Percentiles rank a stretch among this genome's conserved stretches.
These are phyloP conservation scores for Cryphonectria parasitica DNA, from an alignment of 2,329 filamentous ascomycete genomes.

Conservation along the genomic window DNA sequence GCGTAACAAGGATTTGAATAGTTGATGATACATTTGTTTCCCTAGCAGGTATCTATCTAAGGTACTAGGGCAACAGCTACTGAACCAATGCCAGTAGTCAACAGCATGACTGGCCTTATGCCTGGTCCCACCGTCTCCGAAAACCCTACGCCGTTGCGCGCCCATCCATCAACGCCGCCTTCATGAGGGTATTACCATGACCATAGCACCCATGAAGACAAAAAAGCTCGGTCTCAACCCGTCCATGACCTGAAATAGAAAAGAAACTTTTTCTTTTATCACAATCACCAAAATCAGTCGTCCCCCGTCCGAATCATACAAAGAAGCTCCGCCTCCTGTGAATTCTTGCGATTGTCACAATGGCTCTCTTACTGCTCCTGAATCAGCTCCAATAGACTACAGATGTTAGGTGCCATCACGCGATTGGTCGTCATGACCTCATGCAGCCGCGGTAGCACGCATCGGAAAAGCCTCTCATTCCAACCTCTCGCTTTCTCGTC, in stretches of 20 bases:
- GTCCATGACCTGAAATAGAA: conserved; percentile 4
- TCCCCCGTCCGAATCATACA: not conserved
- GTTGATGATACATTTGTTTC: not conserved
- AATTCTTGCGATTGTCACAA: not conserved
- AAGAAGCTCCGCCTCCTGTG: not conserved
- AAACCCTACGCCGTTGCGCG: not conserved
- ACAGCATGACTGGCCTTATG: conserved; percentile 2
- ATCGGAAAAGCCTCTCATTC: conserved; percentile 71
- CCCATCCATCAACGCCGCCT: conserved; percentile 12
- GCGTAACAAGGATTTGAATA: not conserved
- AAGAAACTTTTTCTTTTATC: conserved; percentile 7
- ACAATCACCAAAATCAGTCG: not conserved
- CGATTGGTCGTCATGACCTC: conserved; percentile 73
- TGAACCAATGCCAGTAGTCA: not conserved
- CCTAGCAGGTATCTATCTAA: not conserved
- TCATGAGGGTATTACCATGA: conserved; percentile 18
- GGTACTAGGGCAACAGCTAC: not conserved
- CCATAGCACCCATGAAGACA: not conserved
- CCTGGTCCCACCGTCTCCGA: not conserved
- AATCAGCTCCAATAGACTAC: conserved; percentile 40
- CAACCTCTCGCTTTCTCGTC: conserved; percentile 53
- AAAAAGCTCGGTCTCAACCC: not conserved
- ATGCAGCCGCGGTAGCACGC: conserved; percentile 66
- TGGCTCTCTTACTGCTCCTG: conserved; percentile 28
- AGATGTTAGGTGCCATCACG: conserved; percentile 50